Conservation (phyloP, 129 eudicot species). For the Logfia minima region DNA sequence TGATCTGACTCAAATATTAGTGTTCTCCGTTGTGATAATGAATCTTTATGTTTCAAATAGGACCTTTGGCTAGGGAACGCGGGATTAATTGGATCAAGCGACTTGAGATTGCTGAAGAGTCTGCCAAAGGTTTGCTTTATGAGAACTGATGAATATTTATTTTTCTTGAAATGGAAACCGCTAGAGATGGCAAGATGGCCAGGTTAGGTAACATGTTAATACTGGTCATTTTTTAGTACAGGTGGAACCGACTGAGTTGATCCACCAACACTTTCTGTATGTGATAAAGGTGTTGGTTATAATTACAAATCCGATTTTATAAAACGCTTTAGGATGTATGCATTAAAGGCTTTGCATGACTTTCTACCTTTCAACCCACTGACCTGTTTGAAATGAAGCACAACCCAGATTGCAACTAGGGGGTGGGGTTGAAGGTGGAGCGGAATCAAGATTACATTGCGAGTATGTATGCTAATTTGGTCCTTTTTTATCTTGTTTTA, state of each 20-base stretch:
- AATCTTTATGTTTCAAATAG: constrained; percentile 38
- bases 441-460: neutral
- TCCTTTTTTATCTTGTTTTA: constrained; percentile 35
- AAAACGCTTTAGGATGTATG: neutral
- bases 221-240: neutral
- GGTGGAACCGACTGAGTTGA: neutral
- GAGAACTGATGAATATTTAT: neutral
- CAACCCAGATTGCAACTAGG: neutral
- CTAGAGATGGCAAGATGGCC: neutral
- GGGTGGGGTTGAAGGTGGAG: neutral
- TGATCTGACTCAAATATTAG: neutral
- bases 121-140: constrained; percentile 73
- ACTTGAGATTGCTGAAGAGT: constrained; percentile 98
- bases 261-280: neutral
- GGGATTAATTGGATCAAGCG: constrained; percentile 85
- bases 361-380: neutral
- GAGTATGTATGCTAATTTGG: neutral
- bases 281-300: too few species aligned
- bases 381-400: neutral
- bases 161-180: neutral
- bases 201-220: neutral
- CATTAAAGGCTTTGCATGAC: neutral
- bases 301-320: neutral
- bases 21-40: constrained; percentile 10
- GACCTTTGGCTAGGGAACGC: constrained; percentile 66